Evolutionary conservation across 2,329 filamentous ascomycete species (phyloP).

Genomic region (Microsporum audouinii): DNA sequence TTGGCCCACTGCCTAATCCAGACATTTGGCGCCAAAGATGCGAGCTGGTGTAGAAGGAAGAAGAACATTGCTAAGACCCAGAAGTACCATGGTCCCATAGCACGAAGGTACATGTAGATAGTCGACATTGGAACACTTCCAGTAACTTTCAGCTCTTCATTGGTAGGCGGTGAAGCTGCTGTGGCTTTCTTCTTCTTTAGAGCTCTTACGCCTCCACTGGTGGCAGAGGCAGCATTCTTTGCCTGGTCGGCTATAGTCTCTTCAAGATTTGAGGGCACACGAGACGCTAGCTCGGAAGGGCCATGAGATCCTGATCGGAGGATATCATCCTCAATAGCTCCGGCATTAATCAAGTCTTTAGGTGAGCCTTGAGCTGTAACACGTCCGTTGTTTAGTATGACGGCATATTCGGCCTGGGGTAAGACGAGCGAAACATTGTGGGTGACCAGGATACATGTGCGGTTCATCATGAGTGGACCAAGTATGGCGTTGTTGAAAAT

Average conservation of each 20-base stretch:
- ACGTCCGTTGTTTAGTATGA: constrained; percentile 78
- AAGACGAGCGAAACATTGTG: constrained; percentile 88
- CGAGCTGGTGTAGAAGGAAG: constrained; percentile 73
- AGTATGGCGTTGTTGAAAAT: constrained; percentile 90
- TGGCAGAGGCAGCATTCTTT: constrained; percentile 32
- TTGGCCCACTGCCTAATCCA: constrained; percentile 97
- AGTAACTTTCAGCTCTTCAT: constrained; percentile 65
- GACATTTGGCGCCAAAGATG: constrained; percentile 75
- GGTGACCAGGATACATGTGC: constrained; percentile 90
- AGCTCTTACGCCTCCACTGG: constrained; percentile 25
- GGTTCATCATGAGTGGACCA: constrained; percentile 73
- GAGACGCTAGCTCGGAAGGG: constrained; percentile 63
- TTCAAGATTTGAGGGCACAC: constrained; percentile 62
- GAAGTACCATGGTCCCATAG: constrained; percentile 97
- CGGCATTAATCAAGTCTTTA: constrained; percentile 69
- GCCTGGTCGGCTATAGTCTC: constrained; percentile 48
- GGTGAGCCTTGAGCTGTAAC: constrained; percentile 65
- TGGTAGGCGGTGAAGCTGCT: constrained; percentile 35
- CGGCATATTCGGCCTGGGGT: constrained; percentile 66
- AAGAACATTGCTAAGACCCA: constrained; percentile 66
- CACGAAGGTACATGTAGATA: constrained; percentile 68
- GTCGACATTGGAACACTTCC: constrained; percentile 83
- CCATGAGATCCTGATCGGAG: constrained; percentile 58
- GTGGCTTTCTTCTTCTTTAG: constrained; percentile 31
- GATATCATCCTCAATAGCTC: constrained; percentile 76